Evolutionary conservation across 208 protist species (phyloP), one percentile per base, ranked within the genome.

Genomic region (Porcisia hertigi): DNA sequence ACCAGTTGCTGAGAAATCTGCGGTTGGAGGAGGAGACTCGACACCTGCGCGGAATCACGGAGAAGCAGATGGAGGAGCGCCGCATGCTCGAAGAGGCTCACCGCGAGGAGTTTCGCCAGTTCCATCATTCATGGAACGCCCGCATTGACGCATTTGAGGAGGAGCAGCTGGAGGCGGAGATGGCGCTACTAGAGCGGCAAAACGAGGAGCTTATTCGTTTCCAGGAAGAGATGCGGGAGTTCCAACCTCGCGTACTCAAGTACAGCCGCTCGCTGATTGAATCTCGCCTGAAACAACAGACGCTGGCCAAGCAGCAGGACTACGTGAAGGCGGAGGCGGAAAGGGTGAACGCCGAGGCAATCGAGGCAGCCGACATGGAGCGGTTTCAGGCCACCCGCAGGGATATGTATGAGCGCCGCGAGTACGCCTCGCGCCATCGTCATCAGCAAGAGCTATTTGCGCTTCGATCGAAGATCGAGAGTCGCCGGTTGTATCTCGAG

Each of bases 21-120:
- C 86, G 92, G 6, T 86, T 97, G 12, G 92, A 98, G 75, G 93
- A 97, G 81, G 96, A 98, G 85, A 95, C 87, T 30, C 84, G 91
- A 20, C 89, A 97, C 84, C 82, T 96, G 60, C 82, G 91, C 34
- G 93, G 91, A 58, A 84, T 97, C 66, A 97, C 94, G 57, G 90
- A 94, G 79, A 88, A 92, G 81, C 96, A 98, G 85, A 90, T 91
- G 84, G 82, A 86, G 71, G 93, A 98, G 86, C 92, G 95, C 0
- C 79, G 87, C 2, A 73, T 84, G 41, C 77, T 98, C 45, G 95
- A 97, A 77, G 90, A 94, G 57, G 86, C 86, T 12, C 93, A 98
- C 83, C 89, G 92, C 66, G 79, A 95, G 41, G 93, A 96, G 81
- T 97, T 98, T 63, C 87, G 88, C 54, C 71, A 83, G 52, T 98